A percentile compares a stretch with the other conserved stretches of the same genome.
phyloP scores from a whole-genome alignment of 2,329 filamentous ascomycete species.

The Leptosphaerulina australis region DNA sequence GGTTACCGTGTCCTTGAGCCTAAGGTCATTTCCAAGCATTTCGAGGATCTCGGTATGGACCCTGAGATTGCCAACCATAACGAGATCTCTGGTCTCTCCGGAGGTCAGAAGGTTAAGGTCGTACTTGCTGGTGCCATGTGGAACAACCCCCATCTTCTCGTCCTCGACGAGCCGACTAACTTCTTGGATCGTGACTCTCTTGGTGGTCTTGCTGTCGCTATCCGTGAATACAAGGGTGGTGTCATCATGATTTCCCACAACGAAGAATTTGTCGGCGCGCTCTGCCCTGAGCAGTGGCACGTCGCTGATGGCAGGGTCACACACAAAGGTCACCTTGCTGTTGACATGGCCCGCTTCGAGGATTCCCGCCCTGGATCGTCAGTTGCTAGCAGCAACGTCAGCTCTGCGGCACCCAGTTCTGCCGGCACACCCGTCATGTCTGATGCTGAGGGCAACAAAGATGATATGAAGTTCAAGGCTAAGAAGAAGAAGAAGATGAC shows the following conservation, averaged over 20 bases:
- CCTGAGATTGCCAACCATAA: slow-evolving; percentile 99
- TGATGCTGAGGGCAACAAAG: slow-evolving; percentile 77
- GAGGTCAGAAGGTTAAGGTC: slow-evolving; percentile 99
- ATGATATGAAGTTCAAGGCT: slow-evolving; percentile 84
- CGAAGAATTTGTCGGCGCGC: slow-evolving; percentile 95
- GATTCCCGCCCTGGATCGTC: slow-evolving; percentile 71
- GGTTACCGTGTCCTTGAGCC: slow-evolving; percentile 94
- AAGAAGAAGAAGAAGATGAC: slow-evolving; percentile 99
- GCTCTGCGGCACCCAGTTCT: slow-evolving; percentile 48
- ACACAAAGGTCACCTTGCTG: slow-evolving; percentile 76
- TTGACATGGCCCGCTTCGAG: slow-evolving; percentile 84
- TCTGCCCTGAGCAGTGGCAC: slow-evolving; percentile 96
- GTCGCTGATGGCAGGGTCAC: slow-evolving; percentile 87
- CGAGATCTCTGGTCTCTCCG: slow-evolving; percentile 92
- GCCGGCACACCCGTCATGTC: slow-evolving; percentile 73
- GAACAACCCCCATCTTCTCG: slow-evolving; percentile 98
- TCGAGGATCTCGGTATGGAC: slow-evolving; percentile 94
- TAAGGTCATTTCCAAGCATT: slow-evolving; percentile 95
- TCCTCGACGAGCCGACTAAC: slow-evolving; percentile 98
- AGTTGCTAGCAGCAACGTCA: slow-evolving; percentile 55
- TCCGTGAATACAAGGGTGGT: slow-evolving; percentile 96
- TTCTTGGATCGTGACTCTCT: slow-evolving; percentile 98
- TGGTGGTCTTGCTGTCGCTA: slow-evolving; percentile 94
- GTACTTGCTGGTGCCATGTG: slow-evolving; percentile 96
- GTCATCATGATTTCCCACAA: slow-evolving; percentile 99